Evolutionary conservation across 768 basidiomycete species (phyloP).

Genomic region (Nevesoporus exiguus): DNA sequence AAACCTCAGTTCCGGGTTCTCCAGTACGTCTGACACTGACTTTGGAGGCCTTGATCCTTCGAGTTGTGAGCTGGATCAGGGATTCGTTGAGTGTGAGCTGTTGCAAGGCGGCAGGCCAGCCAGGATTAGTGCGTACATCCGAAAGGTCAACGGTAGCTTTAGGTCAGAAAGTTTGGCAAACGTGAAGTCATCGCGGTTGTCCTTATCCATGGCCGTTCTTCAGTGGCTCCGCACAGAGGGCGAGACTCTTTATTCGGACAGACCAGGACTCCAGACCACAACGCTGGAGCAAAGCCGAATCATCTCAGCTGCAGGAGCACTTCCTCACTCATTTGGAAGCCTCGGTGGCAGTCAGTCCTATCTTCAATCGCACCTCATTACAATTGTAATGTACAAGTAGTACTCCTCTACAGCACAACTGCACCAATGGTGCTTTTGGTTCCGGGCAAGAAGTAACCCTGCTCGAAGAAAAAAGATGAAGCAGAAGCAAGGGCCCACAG

Average conservation of each 20-base stretch:
- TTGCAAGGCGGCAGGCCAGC: neutral
- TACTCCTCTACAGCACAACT: constrained; percentile 11
- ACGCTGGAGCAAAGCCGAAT: neutral
- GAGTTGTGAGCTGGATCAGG: constrained; percentile 65
- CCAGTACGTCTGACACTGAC: constrained; percentile 75
- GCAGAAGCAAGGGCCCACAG: neutral
- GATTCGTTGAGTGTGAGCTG: neutral
- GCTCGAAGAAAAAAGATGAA: constrained; percentile 6
- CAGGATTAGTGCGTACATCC: constrained; percentile 52
- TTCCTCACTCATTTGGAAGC: constrained; percentile 4
- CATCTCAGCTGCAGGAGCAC: neutral
- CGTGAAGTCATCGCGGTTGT: constrained; percentile 82
- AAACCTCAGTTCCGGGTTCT: constrained; percentile 78
- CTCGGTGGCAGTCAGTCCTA: neutral
- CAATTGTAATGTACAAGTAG: constrained; percentile 17
- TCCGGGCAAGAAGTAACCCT: constrained; percentile 11
- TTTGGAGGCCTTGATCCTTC: constrained; percentile 75
- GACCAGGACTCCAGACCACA: neutral
- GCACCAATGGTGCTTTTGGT: constrained; percentile 29
- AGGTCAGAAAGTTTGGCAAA: constrained; percentile 90
- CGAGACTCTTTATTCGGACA: neutral
- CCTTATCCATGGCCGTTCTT: constrained; percentile 46
- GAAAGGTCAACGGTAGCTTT: constrained; percentile 81
- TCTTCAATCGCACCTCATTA: neutral
- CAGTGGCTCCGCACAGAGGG: neutral